phyloP scores from a whole-genome alignment of 2,329 filamentous ascomycete genomes.

The Rutstroemia sydowiana region DNA sequence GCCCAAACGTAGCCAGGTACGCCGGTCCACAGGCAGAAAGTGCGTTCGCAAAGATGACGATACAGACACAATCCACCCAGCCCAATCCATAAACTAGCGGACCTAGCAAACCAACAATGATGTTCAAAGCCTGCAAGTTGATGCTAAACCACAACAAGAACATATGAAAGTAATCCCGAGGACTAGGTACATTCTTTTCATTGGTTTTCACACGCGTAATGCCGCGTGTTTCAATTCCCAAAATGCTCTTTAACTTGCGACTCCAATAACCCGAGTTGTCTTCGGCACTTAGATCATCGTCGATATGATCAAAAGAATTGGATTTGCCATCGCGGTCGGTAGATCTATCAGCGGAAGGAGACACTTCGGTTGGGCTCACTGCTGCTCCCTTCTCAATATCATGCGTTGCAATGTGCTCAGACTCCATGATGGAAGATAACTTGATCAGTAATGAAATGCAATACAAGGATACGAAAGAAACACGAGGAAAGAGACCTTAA shows the following conservation, averaged over 20 bases:
- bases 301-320: no score
- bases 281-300: background rate
- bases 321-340: slow-evolving; percentile 3
- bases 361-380: background rate
- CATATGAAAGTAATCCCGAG: slow-evolving; percentile 39
- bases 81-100: slow-evolving; percentile 49
- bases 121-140: slow-evolving; percentile 54
- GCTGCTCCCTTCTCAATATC: no score
- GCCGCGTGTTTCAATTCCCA: slow-evolving; percentile 43
- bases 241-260: slow-evolving; percentile 10
- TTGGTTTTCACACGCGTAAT: slow-evolving; percentile 48
- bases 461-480: no score
- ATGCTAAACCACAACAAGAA: slow-evolving; percentile 53
- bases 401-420: no score
- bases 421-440: no score
- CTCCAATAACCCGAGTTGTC: slow-evolving; percentile 5
- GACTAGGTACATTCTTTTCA: slow-evolving; percentile 43
- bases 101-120: slow-evolving; percentile 54
- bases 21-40: slow-evolving; percentile 45
- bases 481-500: no score
- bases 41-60: slow-evolving; percentile 47
- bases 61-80: slow-evolving; percentile 46
- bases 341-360: background rate
- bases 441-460: no score
- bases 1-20: slow-evolving; percentile 56